Evolutionary conservation across 2,329 filamentous ascomycete species (phyloP).

Genomic region (Chalaropsis thielavioides): DNA sequence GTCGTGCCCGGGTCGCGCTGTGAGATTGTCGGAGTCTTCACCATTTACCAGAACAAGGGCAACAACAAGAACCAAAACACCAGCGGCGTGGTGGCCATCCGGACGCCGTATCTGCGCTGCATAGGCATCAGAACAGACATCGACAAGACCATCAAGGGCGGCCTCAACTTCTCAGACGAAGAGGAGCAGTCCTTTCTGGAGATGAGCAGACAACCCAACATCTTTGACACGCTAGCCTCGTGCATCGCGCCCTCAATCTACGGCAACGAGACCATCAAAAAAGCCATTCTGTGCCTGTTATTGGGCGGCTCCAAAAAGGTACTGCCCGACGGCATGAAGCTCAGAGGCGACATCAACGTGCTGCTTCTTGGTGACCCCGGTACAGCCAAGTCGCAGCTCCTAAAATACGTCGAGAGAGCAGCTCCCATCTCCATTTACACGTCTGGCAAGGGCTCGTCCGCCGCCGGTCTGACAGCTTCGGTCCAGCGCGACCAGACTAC

Average conservation of each 20-base stretch:
- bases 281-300: conserved; percentile 83
- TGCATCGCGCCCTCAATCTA: conserved; percentile 98
- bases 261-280: conserved; percentile 91
- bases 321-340: conserved; percentile 89
- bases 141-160: conserved; percentile 77
- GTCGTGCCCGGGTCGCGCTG: conserved; percentile 92
- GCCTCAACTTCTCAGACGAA: conserved; percentile 74
- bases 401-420: conserved; percentile 95
- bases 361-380: conserved; percentile 91
- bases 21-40: conserved; percentile 93
- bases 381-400: conserved; percentile 91
- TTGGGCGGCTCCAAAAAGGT: conserved; percentile 97
- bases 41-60: conserved; percentile 89
- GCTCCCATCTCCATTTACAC: conserved; percentile 97
- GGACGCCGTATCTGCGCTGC: conserved; percentile 85
- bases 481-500: conserved; percentile 87
- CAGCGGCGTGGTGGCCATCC: conserved; percentile 77
- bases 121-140: conserved; percentile 85
- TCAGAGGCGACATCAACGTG: conserved; percentile 96
- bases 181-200: conserved; percentile 94
- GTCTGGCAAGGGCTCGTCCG: conserved; percentile 93
- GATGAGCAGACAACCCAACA: conserved; percentile 74
- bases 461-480: conserved; percentile 90
- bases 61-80: conserved; percentile 54
- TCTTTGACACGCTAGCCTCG: conserved; percentile 80